phyloP scores from a whole-genome alignment of 768 basidiomycete species.

The Suillus subluteus region DNA sequence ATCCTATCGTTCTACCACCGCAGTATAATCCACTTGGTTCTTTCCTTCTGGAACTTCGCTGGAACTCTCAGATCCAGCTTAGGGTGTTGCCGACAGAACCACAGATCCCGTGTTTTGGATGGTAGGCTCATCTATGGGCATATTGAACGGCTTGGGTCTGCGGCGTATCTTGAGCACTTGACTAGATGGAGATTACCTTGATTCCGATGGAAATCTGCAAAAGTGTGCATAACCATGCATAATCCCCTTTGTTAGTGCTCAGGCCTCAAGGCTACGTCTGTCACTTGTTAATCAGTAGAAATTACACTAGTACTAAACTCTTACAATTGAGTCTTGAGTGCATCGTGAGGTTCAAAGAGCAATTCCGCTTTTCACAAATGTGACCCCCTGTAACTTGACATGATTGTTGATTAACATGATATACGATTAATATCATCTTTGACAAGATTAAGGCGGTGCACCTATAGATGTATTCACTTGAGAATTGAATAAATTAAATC shows the following conservation, averaged over 20 bases:
- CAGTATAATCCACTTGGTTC: too few species aligned
- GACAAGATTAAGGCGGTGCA: too few species aligned
- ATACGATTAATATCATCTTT: too few species aligned
- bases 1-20: too few species aligned
- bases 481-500: background rate
- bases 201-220: background rate
- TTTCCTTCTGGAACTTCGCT: too few species aligned
- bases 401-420: too few species aligned
- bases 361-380: background rate
- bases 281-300: background rate
- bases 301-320: background rate
- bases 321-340: background rate
- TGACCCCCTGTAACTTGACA: background rate
- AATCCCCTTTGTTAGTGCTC: background rate
- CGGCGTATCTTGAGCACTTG: background rate
- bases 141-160: background rate
- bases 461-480: background rate
- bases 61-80: too few species aligned
- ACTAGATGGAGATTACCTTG: background rate
- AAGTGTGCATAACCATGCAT: background rate
- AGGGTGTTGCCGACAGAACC: background rate
- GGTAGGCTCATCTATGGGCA: background rate
- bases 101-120: background rate
- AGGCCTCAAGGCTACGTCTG: background rate
- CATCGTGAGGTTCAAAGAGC: background rate